These are phyloP conservation scores for Simplicillium sp. DNA, from an alignment of 2,329 filamentous ascomycete species.

Conservation along the genomic window DNA sequence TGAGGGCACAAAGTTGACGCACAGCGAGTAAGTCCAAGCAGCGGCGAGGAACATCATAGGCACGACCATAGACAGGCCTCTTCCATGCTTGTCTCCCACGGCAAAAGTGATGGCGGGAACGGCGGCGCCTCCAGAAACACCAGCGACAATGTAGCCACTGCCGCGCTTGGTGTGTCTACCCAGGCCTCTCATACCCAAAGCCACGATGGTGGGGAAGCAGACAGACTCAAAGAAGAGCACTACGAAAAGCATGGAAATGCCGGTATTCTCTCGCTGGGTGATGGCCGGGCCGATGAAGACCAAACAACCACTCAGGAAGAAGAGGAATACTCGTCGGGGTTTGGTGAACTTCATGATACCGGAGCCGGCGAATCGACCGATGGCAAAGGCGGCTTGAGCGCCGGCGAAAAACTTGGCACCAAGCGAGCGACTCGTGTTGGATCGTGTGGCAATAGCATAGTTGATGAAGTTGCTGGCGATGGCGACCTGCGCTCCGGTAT, in stretches of 20 bases:
- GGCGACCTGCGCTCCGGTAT: conserved; percentile 62
- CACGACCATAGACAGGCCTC: conserved; percentile 56
- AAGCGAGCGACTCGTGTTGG: conserved; percentile 35
- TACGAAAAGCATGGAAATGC: conserved; percentile 54
- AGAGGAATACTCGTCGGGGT: conserved; percentile 59
- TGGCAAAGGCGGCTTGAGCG: conserved; percentile 62
- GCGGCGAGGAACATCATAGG: conserved; percentile 50
- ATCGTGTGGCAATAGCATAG: conserved; percentile 53
- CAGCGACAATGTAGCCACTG: conserved; percentile 58
- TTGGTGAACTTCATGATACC: conserved; percentile 56
- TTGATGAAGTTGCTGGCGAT: conserved; percentile 66
- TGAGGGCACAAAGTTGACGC: conserved; percentile 56
- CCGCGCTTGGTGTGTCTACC: conserved; percentile 71
- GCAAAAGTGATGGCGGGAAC: conserved; percentile 64
- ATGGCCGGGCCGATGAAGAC: conserved; percentile 48
- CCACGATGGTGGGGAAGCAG: conserved; percentile 74
- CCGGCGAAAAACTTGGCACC: conserved; percentile 63
- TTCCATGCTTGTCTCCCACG: conserved; percentile 53
- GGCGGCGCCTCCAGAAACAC: conserved; percentile 62
- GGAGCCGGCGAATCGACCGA: conserved; percentile 61
- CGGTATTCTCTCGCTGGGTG: conserved; percentile 33
- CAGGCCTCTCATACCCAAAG: conserved; percentile 64
- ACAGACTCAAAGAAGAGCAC: conserved; percentile 73
- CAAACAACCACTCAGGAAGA: conserved; percentile 55
- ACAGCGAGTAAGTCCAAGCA: conserved; percentile 46